Evolutionary conservation across 2,329 filamentous ascomycete genomes (phyloP).

Genomic region (Ophiostoma pallidulum): DNA sequence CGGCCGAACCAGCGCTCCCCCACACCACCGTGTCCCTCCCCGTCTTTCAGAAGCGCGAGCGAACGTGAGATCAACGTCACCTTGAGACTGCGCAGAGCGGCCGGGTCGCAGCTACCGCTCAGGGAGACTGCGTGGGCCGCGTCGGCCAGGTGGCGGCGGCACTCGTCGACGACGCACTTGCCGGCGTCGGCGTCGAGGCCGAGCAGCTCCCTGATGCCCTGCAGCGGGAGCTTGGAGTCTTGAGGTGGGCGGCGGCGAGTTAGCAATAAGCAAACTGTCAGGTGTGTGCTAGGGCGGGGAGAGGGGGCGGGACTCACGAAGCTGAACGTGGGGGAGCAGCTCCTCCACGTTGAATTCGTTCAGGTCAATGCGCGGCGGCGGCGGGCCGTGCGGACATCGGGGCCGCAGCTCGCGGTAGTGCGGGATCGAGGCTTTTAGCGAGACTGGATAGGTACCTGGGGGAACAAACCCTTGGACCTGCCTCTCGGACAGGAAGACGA

Average conservation of each 20-base stretch:
- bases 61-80: slow-evolving; percentile 11
- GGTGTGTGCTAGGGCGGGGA: too few species aligned
- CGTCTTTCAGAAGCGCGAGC: slow-evolving; percentile 9
- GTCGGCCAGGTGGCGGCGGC: slow-evolving; percentile 8
- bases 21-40: slow-evolving; percentile 1
- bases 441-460: too few species aligned
- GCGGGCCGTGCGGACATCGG: slow-evolving; percentile 12
- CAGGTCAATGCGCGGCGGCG: slow-evolving; percentile 14
- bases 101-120: slow-evolving; percentile 10
- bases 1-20: slow-evolving; percentile 14
- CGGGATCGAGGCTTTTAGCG: not conserved
- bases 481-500: slow-evolving; percentile 2
- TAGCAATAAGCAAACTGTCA: too few species aligned
- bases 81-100: slow-evolving; percentile 12
- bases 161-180: slow-evolving; percentile 1
- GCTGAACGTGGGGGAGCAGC: slow-evolving; percentile 15
- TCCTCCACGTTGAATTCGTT: slow-evolving; percentile 6
- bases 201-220: slow-evolving; percentile 8
- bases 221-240: slow-evolving; percentile 9
- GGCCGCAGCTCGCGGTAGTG: slow-evolving; percentile 17
- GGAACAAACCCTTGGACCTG: slow-evolving; percentile 2
- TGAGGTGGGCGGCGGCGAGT: not conserved
- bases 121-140: slow-evolving; percentile 1
- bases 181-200: slow-evolving; percentile 5
- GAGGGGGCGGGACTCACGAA: slow-evolving; percentile 1